Evolutionary conservation across 176 grass and related monocot genomes (phyloP), one percentile per base, ranked within the genome.

Genomic region (Pharus latifolius): DNA sequence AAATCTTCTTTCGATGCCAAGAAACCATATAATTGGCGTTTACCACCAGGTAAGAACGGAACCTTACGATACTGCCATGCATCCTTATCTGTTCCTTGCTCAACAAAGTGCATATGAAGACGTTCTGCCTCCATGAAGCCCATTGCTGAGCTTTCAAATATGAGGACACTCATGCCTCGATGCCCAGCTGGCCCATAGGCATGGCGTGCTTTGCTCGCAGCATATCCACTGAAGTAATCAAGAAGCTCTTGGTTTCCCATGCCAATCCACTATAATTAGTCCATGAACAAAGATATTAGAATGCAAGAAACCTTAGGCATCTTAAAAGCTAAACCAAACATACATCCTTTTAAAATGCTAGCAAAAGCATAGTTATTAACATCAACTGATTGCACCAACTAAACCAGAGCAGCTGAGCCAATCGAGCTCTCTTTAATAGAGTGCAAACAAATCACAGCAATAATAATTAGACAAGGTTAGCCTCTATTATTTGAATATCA

Each of bases 191-290:
- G 95, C 76, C 90, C 87, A 67, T 99, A 94, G 52, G 95, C 76
- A 84, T 99, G 95, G 0, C 79, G 75, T 44, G 95, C 90, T 83
- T 88, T 99, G 33, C 45, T 88, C 19, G 76, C 75, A 69, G 67
- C 84, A 76, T 99, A 99, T 10, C 78, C 20, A 52, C 35, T 72
- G 35, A 99, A 99, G 70, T 99, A 94, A 1, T 88, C 87, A 2
- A 99, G 64, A 3, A 99, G 83, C 59, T 99, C 95, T 79, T 86
- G 82, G 53, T 86, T 99, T 52, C 90, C 95, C 90, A 91, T 99
- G 31, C 95, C 95, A 72, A 70, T 53, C 83, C 88, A 87, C 88
- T 99, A 75, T 18, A 80, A 30, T 44, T 29, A 17, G 48, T 65
- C 30, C 76, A 84, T 32, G 40, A 80, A 80, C 2, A 66, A n/a